These are phyloP conservation scores for Gyrodon lividus DNA, from an alignment of 768 basidiomycete species.

Conservation along the genomic window DNA sequence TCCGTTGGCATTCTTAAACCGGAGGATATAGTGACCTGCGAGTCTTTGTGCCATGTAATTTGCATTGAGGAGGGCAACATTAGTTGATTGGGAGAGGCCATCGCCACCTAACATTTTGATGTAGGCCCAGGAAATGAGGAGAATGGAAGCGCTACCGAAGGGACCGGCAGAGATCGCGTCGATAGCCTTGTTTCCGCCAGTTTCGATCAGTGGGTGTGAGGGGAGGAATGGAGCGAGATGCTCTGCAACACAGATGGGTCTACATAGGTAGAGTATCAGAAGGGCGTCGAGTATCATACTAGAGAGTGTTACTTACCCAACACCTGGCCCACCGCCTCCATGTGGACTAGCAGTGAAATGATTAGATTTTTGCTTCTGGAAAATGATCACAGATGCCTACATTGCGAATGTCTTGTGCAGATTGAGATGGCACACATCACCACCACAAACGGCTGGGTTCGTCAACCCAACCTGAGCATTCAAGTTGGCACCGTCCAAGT, in stretches of 20 bases:
- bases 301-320: constrained; percentile 57
- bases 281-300: not conserved
- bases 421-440: constrained; percentile 98
- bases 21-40: constrained; percentile 77
- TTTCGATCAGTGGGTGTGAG: constrained; percentile 71
- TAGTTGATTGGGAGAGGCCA: constrained; percentile 83
- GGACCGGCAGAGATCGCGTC: constrained; percentile 89
- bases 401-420: constrained; percentile 98
- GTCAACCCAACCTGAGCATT: constrained; percentile 94
- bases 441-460: constrained; percentile 91
- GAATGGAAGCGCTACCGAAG: constrained; percentile 92
- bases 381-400: constrained; percentile 40
- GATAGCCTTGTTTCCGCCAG: constrained; percentile 70
- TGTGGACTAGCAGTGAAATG: constrained; percentile 62
- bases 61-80: constrained; percentile 87
- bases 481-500: constrained; percentile 92
- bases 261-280: constrained; percentile 20
- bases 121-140: constrained; percentile 97
- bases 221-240: constrained; percentile 96
- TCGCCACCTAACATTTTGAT: constrained; percentile 99
- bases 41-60: constrained; percentile 96
- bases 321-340: constrained; percentile 95
- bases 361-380: not conserved
- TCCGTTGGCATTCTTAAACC: constrained; percentile 87
- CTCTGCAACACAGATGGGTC: constrained; percentile 91